Conservation (phyloP, 371 early-diverging fungal genomes). For the Mucor mucedo region DNA sequence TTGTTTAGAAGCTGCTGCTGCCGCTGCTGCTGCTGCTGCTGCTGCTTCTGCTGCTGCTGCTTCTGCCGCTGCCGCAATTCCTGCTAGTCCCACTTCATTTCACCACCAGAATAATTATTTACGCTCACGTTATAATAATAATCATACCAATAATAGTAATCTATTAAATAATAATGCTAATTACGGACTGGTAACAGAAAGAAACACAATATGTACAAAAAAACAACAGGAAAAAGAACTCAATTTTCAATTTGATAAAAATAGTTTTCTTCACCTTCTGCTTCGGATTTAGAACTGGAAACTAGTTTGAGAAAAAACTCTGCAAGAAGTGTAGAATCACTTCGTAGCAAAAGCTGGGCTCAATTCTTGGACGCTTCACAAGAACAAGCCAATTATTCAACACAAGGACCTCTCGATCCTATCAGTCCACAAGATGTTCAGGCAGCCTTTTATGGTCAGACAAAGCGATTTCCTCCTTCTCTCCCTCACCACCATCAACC, state of each 20-base stretch:
- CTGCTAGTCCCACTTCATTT: background rate
- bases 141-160: slow-evolving; percentile 1
- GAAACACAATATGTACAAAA: background rate
- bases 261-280: slow-evolving; percentile 20
- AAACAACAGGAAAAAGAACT: background rate
- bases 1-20: background rate
- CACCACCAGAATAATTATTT: slow-evolving; percentile 10
- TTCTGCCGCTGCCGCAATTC: too few species aligned
- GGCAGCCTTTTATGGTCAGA: slow-evolving; percentile 36
- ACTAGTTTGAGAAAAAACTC: slow-evolving; percentile 34
- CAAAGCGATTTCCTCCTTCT: slow-evolving; percentile 26
- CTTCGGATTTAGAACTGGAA: slow-evolving; percentile 50
- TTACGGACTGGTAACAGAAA: slow-evolving; percentile 29
- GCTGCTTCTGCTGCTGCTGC: too few species aligned
- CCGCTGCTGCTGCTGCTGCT: background rate
- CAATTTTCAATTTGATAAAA: background rate
- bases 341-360: slow-evolving; percentile 57
- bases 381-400: background rate
- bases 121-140: slow-evolving; percentile 10
- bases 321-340: slow-evolving; percentile 42
- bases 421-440: slow-evolving; percentile 25
- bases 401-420: slow-evolving; percentile 6
- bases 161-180: slow-evolving; percentile 13
- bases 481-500: too few species aligned
- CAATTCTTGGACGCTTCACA: slow-evolving; percentile 38